These are phyloP conservation scores for Mycogone perniciosa DNA, from an alignment of 2,329 filamentous ascomycete genomes.

Conservation along the genomic window DNA sequence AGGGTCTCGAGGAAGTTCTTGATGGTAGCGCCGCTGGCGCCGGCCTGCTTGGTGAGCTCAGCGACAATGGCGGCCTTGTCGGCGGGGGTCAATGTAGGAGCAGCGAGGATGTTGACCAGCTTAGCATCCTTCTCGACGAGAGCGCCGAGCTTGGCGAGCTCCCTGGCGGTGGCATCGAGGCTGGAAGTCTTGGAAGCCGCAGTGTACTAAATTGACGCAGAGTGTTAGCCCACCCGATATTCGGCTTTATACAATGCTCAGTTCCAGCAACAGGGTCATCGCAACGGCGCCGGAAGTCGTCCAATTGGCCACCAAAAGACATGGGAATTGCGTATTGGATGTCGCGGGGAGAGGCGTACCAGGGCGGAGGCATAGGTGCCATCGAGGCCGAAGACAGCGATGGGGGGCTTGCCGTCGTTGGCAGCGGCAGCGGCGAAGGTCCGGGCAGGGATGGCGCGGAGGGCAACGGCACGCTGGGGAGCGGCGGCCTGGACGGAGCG, in stretches of 20 bases:
- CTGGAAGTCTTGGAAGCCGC: constrained; percentile 81
- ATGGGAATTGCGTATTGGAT: neutral
- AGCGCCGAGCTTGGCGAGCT: constrained; percentile 63
- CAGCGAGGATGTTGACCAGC: constrained; percentile 66
- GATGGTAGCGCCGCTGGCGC: constrained; percentile 70
- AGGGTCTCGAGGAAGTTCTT: constrained; percentile 91
- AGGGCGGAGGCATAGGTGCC: constrained; percentile 97
- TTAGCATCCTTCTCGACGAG: constrained; percentile 79
- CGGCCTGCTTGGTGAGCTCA: constrained; percentile 81
- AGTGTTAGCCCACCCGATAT: constrained; percentile 17
- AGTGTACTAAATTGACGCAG: constrained; percentile 68
- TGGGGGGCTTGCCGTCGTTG: constrained; percentile 71
- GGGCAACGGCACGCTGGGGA: constrained; percentile 48
- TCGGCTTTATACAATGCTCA: neutral
- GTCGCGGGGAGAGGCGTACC: constrained; percentile 53
- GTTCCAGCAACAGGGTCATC: neutral
- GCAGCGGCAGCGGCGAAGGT: constrained; percentile 69
- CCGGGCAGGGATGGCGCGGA: constrained; percentile 53
- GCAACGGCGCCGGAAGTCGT: neutral
- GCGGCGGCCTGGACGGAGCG: constrained; percentile 51
- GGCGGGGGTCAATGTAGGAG: constrained; percentile 67
- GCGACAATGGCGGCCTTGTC: constrained; percentile 84
- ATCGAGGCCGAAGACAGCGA: constrained; percentile 90
- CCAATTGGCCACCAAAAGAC: constrained; percentile 15
- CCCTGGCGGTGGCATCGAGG: constrained; percentile 80